Evolutionary conservation across 495 filamentous ascomycete genomes (phyloP).

Genomic region (Astrothelium macrocarpum): DNA sequence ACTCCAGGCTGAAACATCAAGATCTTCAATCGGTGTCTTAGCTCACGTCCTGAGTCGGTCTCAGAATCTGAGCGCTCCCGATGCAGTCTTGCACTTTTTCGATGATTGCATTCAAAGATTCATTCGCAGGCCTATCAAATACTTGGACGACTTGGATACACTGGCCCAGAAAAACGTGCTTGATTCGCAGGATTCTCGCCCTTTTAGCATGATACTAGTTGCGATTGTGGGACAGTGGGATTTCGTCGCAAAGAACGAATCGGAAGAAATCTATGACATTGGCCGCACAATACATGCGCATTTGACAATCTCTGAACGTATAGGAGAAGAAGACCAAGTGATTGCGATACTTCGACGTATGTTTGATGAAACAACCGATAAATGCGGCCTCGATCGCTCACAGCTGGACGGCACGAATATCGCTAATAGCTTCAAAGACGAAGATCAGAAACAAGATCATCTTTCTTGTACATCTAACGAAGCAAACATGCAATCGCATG

Average conservation of each 20-base stretch:
- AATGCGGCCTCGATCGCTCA: neutral
- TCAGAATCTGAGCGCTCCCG: constrained; percentile 15
- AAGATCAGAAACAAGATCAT: neutral
- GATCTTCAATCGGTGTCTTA: constrained; percentile 44
- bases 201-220: constrained; percentile 47
- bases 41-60: constrained; percentile 39
- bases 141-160: constrained; percentile 37
- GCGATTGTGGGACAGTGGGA: constrained; percentile 69
- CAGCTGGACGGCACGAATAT: neutral
- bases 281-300: neutral
- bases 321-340: neutral
- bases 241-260: constrained; percentile 45
- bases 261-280: constrained; percentile 10
- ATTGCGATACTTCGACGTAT: neutral
- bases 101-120: constrained; percentile 70
- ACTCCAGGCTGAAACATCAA: constrained; percentile 32
- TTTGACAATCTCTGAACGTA: neutral
- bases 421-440: neutral
- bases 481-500: neutral
- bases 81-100: constrained; percentile 51
- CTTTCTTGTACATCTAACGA: neutral
- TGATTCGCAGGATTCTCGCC: no score
- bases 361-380: neutral
- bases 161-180: neutral
- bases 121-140: constrained; percentile 63